phyloP scores from a whole-genome alignment of 106 monocot genomes.

The Alisma plantagoaquatica region DNA sequence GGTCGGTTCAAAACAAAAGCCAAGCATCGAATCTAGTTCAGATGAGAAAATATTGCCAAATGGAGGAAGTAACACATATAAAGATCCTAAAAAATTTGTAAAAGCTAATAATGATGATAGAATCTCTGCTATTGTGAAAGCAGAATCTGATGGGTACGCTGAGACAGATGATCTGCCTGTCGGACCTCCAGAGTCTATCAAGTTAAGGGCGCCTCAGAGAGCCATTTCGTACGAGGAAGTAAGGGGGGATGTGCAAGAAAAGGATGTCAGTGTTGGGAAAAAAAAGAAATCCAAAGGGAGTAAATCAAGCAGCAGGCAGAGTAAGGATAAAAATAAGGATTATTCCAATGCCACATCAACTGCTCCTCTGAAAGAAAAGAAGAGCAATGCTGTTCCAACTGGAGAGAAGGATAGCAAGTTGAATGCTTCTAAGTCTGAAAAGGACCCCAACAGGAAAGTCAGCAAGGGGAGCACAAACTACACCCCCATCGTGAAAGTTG shows the following conservation, averaged over 20 bases:
- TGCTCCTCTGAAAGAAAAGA: slow-evolving; percentile 20
- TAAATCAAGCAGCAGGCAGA: slow-evolving; percentile 12
- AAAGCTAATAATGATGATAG: background rate
- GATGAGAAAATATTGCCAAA: slow-evolving; percentile 8
- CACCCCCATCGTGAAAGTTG: slow-evolving; percentile 1
- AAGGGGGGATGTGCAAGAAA: slow-evolving; percentile 1
- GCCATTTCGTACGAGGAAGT: slow-evolving; percentile 5
- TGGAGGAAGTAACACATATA: background rate
- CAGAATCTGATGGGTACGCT: background rate
- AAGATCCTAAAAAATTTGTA: background rate
- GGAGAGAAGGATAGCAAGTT: slow-evolving; percentile 12
- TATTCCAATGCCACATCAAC: slow-evolving; percentile 1
- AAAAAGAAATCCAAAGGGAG: background rate
- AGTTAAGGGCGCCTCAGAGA: slow-evolving; percentile 8
- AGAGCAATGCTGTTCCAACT: slow-evolving; percentile 14
- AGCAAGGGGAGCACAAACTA: slow-evolving; percentile 6
- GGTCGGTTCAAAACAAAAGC: background rate
- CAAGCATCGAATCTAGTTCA: slow-evolving; percentile 2
- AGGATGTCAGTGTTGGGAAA: no score
- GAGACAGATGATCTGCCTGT: slow-evolving; percentile 5
- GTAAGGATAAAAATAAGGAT: slow-evolving; percentile 6
- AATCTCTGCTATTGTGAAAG: background rate
- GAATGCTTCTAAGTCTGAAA: slow-evolving; percentile 9
- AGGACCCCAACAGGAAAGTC: slow-evolving; percentile 1
- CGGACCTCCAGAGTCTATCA: slow-evolving; percentile 13